Evolutionary conservation across 495 filamentous ascomycete species (phyloP), one percentile per base, ranked within the genome.

Genomic region (Aspergillus sparsus): DNA sequence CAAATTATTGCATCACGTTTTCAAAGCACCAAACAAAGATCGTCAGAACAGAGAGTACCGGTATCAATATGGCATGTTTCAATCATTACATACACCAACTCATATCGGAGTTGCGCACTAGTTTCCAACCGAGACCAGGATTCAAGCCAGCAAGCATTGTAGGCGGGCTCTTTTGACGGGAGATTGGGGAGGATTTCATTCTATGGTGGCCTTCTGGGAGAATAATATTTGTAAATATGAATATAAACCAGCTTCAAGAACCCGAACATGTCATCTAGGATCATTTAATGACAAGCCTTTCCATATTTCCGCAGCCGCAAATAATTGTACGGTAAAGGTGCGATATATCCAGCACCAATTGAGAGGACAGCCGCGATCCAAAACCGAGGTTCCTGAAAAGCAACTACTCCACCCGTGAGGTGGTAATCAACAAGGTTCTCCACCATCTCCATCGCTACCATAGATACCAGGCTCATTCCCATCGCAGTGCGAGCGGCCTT

Each of bases 381-480:
- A 57, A 74, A 76, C n/a, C 50, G 32, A 7, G 70, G 67, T 44
- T 70, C 72, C 6, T 69, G 50, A 16, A 80, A 58, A 7, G 64
- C 71, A 1, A 81, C 73, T 6, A 73, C 60, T 0, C 79, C 79
- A 1, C 77, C 77, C 0, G 77, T 81, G 2, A 81, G 64, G 58
- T 80, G 74, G 58, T 75, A 79, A 49, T 81, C 77, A 32, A 81
- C 79, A 5, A 64, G 53, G 54, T 79, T 81, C 45, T 79, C 71
- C 3, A 70, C 77, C 1, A 66, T 37, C 55, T 81, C 77, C 79
- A 81, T 81, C 3, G 75, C 72, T 27, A 80, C 31, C 79, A 81
- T 80, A 0, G 77, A 79, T 2, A 79, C 69, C 41, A 79, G 65
- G 55, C 77, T 81, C 79, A 81, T 81, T 0, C 79, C 79, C 66